Conservation (phyloP, 2,329 filamentous ascomycete genomes). For the Verticillium dahliae region DNA sequence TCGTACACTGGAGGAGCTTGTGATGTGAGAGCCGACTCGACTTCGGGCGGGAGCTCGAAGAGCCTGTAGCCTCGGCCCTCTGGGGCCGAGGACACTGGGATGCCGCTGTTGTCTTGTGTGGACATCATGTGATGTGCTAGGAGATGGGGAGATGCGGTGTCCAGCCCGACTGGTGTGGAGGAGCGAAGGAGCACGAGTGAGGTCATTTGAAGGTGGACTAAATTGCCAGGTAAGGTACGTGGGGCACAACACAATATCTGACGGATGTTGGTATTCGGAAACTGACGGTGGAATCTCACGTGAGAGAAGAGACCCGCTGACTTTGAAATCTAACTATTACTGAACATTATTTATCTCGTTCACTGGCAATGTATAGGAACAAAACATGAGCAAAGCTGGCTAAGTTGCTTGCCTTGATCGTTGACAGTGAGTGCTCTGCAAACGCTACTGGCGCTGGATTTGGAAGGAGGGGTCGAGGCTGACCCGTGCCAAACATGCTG, state of each 20-base stretch:
- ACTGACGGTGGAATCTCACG: too few species aligned
- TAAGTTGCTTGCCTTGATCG: too few species aligned
- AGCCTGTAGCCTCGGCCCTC: constrained; percentile 49
- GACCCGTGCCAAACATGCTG: not conserved
- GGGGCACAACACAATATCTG: too few species aligned
- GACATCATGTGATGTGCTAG: constrained; percentile 26
- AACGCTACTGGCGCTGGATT: not conserved
- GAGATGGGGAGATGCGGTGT: not conserved
- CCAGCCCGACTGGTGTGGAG: not conserved
- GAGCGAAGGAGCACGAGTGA: not conserved
- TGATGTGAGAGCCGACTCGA: constrained; percentile 49
- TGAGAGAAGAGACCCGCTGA: too few species aligned
- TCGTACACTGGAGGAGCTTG: constrained; percentile 45
- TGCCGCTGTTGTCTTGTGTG: constrained; percentile 36
- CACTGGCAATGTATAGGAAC: too few species aligned
- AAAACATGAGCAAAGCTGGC: too few species aligned
- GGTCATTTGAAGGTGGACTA: not conserved
- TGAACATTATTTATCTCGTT: too few species aligned
- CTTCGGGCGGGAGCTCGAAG: constrained; percentile 54
- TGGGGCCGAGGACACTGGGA: constrained; percentile 43
- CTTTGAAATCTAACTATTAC: too few species aligned
- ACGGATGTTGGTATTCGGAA: too few species aligned
- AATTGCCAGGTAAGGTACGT: too few species aligned
- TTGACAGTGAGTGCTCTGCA: too few species aligned
- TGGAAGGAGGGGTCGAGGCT: not conserved